These are phyloP conservation scores for Ceratobasidium sp. DNA, from an alignment of 1,284 basidiomycete genomes.

Conservation along the genomic window DNA sequence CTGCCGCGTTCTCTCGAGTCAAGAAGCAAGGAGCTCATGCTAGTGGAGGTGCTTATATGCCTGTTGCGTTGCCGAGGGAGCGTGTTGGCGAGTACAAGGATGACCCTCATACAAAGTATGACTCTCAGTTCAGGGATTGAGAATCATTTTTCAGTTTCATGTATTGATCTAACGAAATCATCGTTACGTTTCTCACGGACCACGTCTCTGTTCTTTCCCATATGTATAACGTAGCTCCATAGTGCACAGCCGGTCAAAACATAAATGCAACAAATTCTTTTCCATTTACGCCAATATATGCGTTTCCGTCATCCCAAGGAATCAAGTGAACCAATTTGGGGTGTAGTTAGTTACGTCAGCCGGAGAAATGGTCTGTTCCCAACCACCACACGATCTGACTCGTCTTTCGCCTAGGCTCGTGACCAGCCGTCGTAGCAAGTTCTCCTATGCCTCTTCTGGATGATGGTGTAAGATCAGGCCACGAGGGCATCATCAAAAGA, in stretches of 20 bases:
- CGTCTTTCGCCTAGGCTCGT: no score
- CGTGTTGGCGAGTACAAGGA: conserved; percentile 26
- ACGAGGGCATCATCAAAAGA: no score
- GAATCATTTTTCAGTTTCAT: not conserved
- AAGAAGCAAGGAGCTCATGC: not conserved
- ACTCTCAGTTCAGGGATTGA: conserved; percentile 29
- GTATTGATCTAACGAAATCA: not conserved
- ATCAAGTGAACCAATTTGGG: not conserved
- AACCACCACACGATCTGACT: not conserved
- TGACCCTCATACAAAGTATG: conserved; percentile 28
- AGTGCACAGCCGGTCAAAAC: not conserved
- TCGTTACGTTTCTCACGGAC: not conserved
- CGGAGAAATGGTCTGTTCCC: not conserved
- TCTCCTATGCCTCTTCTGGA: no score
- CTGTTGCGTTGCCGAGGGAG: conserved; percentile 21
- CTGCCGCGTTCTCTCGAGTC: not conserved
- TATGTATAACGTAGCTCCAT: not conserved
- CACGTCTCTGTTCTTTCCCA: not conserved
- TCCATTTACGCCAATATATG: not conserved
- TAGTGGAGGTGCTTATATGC: not conserved
- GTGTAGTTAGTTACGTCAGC: not conserved
- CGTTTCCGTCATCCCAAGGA: not conserved
- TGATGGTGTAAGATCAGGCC: no score
- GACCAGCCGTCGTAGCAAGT: no score
- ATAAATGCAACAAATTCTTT: not conserved